Conservation (phyloP, 148 eudicot species). For the Drosera capensis region DNA sequence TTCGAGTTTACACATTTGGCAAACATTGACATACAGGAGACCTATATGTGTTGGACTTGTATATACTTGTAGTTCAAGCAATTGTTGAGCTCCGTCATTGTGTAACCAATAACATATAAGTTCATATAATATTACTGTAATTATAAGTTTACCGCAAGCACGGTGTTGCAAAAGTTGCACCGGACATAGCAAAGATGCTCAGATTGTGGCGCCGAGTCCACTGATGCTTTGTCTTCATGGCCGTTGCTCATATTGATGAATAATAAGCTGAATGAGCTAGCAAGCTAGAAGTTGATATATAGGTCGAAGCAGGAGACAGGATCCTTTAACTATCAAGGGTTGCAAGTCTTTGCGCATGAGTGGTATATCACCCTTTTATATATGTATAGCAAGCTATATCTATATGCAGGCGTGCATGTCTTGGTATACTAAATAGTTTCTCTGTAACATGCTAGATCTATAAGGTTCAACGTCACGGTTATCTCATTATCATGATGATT, state of each 20-base stretch:
- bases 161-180: conserved; percentile 79
- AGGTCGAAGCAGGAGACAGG: too few species aligned
- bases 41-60: too few species aligned
- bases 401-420: too few species aligned
- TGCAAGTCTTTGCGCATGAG: too few species aligned
- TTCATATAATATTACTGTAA: neutral
- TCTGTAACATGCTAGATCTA: conserved; percentile 6
- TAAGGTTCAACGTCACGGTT: conserved; percentile 47
- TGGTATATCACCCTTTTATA: too few species aligned
- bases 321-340: too few species aligned
- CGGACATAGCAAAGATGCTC: conserved; percentile 84
- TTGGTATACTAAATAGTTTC: too few species aligned
- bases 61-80: too few species aligned
- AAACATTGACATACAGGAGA: neutral
- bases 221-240: conserved; percentile 23
- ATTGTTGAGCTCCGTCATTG: too few species aligned
- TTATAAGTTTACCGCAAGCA: conserved; percentile 54
- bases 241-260: neutral
- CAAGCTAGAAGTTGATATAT: too few species aligned
- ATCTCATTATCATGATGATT: conserved; percentile 36
- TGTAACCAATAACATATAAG: neutral
- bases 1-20: neutral
- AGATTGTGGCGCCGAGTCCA: conserved; percentile 45
- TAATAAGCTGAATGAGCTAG: neutral
- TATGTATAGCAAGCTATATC: too few species aligned